These are phyloP conservation scores for Nicotiana knightiana DNA, from an alignment of 257 asterid species.

Conservation along the genomic window DNA sequence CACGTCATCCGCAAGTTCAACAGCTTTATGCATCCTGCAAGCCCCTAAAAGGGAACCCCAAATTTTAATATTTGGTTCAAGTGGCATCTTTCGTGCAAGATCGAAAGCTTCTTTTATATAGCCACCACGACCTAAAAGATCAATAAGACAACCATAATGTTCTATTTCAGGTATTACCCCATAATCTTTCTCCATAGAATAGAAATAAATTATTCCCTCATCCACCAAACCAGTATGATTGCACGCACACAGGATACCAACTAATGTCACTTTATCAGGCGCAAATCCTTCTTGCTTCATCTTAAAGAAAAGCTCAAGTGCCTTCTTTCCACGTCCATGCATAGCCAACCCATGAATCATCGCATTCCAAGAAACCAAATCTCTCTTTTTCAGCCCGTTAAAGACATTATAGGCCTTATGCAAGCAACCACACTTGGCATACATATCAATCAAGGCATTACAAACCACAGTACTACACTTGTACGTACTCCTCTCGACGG, in stretches of 20 bases:
- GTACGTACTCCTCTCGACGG: conserved; percentile 24
- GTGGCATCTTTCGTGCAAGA: conserved; percentile 59
- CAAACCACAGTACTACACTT: conserved; percentile 33
- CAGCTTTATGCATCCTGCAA: conserved; percentile 57
- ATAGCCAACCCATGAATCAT: conserved; percentile 75
- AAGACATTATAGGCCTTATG: conserved; percentile 45
- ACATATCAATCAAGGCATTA: conserved; percentile 78
- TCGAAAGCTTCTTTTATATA: conserved; percentile 56
- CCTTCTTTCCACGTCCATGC: conserved; percentile 62
- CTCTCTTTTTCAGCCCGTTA: conserved; percentile 37
- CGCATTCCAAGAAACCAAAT: conserved; percentile 72
- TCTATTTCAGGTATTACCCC: conserved; percentile 51
- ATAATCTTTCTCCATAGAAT: conserved; percentile 54
- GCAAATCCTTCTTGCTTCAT: conserved; percentile 53
- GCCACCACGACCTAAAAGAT: conserved; percentile 82
- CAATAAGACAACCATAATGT: conserved; percentile 78
- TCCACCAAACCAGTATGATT: conserved; percentile 58
- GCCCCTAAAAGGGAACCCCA: conserved; percentile 80
- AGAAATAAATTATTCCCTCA: conserved; percentile 45
- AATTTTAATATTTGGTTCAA: conserved; percentile 62
- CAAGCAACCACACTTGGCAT: conserved; percentile 79
- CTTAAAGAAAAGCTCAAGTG: conserved; percentile 45
- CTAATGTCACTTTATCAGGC: conserved; percentile 65
- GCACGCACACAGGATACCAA: conserved; percentile 68
- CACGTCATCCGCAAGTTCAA: conserved; percentile 41